A percentile compares a stretch with the other conserved stretches of the same genome.
phyloP scores from a whole-genome alignment of 2,329 filamentous ascomycete species.

The Ascochyta clinopodiicola region DNA sequence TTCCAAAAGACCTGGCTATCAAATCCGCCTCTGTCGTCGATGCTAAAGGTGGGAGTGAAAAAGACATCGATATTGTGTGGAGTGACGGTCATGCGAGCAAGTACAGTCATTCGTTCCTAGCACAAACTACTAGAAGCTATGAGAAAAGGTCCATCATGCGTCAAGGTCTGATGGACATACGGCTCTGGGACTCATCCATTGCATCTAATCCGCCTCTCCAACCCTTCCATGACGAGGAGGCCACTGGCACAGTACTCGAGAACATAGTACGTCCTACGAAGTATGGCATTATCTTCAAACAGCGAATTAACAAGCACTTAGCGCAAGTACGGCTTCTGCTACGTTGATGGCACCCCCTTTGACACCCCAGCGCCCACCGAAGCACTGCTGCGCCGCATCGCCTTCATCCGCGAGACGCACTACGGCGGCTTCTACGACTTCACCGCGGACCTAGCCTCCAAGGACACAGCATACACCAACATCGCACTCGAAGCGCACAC shows the following conservation, averaged over 20 bases:
- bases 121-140: slow-evolving; percentile 48
- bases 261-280: slow-evolving; percentile 62
- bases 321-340: slow-evolving; percentile 76
- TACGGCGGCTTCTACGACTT: slow-evolving; percentile 91
- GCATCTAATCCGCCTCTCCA: slow-evolving; percentile 62
- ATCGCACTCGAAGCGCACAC: slow-evolving; percentile 84
- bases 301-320: slow-evolving; percentile 41
- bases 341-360: slow-evolving; percentile 71
- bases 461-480: slow-evolving; percentile 91
- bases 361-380: slow-evolving; percentile 72
- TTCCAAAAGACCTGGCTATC: slow-evolving; percentile 40
- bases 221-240: slow-evolving; percentile 66
- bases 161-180: slow-evolving; percentile 41
- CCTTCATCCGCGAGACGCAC: slow-evolving; percentile 87
- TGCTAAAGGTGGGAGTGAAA: background rate
- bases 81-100: slow-evolving; percentile 71
- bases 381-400: slow-evolving; percentile 77
- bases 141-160: slow-evolving; percentile 43
- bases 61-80: slow-evolving; percentile 37
- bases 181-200: slow-evolving; percentile 47
- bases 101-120: slow-evolving; percentile 70
- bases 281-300: background rate
- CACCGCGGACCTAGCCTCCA: slow-evolving; percentile 82
- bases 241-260: slow-evolving; percentile 58
- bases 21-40: slow-evolving; percentile 14